A percentile compares a stretch with the other conserved stretches of the same genome.
These are phyloP conservation scores for Moringa oleifera DNA, from an alignment of 345 rosid species.

Conservation along the genomic window DNA sequence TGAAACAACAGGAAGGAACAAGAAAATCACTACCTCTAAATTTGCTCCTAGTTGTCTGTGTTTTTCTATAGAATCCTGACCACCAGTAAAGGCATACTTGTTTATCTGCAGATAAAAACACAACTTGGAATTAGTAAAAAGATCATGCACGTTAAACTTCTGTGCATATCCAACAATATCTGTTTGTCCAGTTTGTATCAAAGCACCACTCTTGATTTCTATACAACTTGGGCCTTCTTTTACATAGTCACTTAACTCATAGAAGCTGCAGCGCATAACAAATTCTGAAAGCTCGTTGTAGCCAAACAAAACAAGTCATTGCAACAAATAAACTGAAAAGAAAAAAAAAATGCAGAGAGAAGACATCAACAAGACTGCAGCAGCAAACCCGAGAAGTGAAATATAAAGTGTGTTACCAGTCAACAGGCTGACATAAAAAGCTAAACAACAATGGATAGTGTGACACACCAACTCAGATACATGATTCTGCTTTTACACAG, in stretches of 20 bases:
- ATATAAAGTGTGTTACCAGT: too few relatives aligned
- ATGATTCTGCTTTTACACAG: not conserved
- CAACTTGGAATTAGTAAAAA: not conserved
- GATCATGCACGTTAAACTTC: too few relatives aligned
- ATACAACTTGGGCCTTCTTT: not conserved
- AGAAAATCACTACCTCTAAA: constrained; percentile 56
- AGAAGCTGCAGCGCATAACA: not conserved
- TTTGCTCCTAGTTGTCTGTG: constrained; percentile 76
- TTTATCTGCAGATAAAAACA: constrained; percentile 46
- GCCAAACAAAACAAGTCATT: not conserved
- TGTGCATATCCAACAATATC: not conserved
- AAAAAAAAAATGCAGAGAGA: not conserved
- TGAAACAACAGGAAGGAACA: not conserved
- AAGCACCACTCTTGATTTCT: not conserved
- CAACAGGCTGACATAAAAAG: not conserved
- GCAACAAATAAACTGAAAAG: not conserved
- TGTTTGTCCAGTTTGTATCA: not conserved
- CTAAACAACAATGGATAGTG: not conserved
- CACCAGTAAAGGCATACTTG: constrained; percentile 79
- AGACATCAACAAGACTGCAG: not conserved
- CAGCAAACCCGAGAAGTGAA: not conserved
- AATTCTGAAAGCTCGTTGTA: too few relatives aligned
- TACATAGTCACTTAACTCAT: not conserved
- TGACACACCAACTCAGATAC: not conserved
- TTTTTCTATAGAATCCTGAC: constrained; percentile 68